Evolutionary conservation across 345 rosid genomes (phyloP).

Genomic region (Eucalyptus rudis): DNA sequence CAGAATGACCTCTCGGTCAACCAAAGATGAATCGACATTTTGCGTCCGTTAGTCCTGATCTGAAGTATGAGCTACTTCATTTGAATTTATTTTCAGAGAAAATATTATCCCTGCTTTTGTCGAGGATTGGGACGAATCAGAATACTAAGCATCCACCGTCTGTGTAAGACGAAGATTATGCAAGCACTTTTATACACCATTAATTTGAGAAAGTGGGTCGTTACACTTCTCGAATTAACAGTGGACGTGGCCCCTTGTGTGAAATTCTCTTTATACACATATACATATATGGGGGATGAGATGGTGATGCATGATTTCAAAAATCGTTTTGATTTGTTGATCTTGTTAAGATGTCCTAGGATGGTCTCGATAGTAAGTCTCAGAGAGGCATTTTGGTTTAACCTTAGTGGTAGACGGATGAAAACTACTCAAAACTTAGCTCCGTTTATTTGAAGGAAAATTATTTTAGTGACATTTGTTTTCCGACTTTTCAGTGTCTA

Average conservation of each 20-base stretch:
- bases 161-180: neutral
- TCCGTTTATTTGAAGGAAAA: neutral
- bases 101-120: neutral
- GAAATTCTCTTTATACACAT: neutral
- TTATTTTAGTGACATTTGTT: neutral
- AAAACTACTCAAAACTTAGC: neutral
- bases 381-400: neutral
- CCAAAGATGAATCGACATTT: neutral
- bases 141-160: neutral
- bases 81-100: neutral
- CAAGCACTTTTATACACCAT: neutral
- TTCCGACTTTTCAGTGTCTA: neutral
- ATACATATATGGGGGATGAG: neutral
- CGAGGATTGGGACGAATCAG: neutral
- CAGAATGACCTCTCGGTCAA: neutral
- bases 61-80: neutral
- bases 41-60: neutral
- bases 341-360: neutral
- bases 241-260: neutral
- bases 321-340: neutral
- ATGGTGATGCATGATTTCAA: neutral
- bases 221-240: neutral
- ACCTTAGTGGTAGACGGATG: neutral
- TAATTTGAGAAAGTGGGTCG: neutral
- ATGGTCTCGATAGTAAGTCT: neutral